phyloP scores from a whole-genome alignment of 306 rosid species.

The Cicer yamashitae region DNA sequence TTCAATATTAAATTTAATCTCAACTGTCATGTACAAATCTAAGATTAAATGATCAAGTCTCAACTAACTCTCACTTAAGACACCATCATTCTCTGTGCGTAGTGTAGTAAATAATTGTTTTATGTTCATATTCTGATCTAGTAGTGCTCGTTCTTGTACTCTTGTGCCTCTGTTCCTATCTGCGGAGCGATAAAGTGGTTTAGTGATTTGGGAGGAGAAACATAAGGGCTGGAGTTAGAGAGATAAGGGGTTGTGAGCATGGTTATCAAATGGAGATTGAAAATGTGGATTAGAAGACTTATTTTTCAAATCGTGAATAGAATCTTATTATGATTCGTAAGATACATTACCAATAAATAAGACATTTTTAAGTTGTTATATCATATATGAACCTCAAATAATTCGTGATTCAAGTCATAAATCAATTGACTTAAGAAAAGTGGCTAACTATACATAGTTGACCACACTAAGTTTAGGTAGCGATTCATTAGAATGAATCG shows the following conservation, averaged over 20 bases:
- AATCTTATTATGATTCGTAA: no score
- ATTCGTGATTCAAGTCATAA: no score
- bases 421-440: no score
- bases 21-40: background rate
- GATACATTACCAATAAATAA: no score
- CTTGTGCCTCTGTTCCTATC: background rate
- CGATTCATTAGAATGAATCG: no score
- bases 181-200: background rate
- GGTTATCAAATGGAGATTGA: no score
- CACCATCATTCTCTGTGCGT: background rate
- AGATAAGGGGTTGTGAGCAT: background rate
- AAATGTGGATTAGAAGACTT: no score
- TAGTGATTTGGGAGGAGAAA: background rate
- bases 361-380: no score
- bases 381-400: no score
- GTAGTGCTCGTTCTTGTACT: slow-evolving; percentile 9
- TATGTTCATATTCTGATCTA: background rate
- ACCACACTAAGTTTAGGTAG: no score
- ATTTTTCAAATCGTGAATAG: no score
- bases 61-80: background rate
- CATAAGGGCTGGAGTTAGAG: background rate
- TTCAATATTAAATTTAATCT: background rate
- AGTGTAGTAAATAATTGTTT: background rate
- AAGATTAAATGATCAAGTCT: background rate
- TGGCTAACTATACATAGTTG: no score